Conservation (phyloP, 2,329 filamentous ascomycete genomes). For the Pyricularia sp. region DNA sequence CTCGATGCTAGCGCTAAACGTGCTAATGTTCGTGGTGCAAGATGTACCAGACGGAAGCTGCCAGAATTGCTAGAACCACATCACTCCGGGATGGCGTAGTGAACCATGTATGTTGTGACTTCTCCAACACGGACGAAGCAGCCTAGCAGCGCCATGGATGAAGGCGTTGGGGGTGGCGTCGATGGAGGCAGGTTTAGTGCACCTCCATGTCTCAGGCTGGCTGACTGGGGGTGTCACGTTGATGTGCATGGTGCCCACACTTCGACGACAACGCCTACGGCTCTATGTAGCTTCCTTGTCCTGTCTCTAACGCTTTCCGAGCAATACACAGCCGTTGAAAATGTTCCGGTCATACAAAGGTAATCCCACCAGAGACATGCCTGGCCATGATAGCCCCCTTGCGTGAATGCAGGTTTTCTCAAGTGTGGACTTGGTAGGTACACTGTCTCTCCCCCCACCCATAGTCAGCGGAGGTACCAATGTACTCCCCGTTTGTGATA, state of each 20-base stretch:
- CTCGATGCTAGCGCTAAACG: background rate
- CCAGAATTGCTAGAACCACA: background rate
- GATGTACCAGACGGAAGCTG: background rate
- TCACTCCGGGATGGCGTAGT: background rate
- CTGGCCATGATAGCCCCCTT: background rate
- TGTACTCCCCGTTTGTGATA: background rate
- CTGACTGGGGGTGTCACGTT: conserved; percentile 16
- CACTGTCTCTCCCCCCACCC: background rate
- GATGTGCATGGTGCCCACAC: conserved; percentile 8
- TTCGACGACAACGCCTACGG: conserved; percentile 2
- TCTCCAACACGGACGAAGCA: background rate
- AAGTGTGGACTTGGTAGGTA: background rate
- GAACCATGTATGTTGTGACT: background rate
- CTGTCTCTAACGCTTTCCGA: conserved; percentile 4
- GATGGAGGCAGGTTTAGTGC: conserved; percentile 9
- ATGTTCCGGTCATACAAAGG: background rate
- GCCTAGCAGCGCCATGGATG: background rate
- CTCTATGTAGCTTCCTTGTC: background rate
- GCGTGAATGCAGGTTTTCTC: background rate
- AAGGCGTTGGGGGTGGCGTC: conserved; percentile 5
- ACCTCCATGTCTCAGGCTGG: conserved; percentile 19
- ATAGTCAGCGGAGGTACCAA: background rate
- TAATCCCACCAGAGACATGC: background rate
- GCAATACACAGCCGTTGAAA: background rate
- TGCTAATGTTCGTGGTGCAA: background rate